Evolutionary conservation across 2,329 filamentous ascomycete genomes (phyloP), one percentile per base, ranked within the genome.

Genomic region (Coniosporium tulheliwenetii): DNA sequence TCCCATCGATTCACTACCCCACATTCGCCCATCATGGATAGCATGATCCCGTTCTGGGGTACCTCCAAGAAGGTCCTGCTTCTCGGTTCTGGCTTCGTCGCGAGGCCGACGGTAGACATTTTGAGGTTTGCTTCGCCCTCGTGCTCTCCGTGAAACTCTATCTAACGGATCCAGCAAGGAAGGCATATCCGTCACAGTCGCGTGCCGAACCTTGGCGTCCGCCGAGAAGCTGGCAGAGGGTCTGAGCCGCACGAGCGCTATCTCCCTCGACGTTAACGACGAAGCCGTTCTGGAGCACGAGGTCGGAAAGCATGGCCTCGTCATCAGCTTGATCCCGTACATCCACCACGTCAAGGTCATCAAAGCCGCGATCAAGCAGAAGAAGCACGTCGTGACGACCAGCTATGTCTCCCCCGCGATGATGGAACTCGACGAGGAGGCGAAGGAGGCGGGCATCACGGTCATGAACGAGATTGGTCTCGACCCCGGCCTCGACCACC

Each of bases 361-460:
- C 75, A 89, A 93, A 73, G 79, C 81, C 31, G 89, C 86, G 47
- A 95, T 96, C 65, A 76, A 80, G 55, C 75, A 80, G 55, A 95
- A 94, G 82, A 94, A 89, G 74, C 69, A 96, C 68, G 86, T 96
- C 45, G 87, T 96, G 56, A 95, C 89, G 44, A 95, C 89, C 29
- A 85, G 78, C 49, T 96, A 96, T 58, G 83, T 94, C 50, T 93
- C 84, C 4, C 85, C 85, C 3, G 84, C 85, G 48, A 95, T 95
- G 86, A 64, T 80, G 66, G 89, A 87, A 68, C 77, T 96, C 39
- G 81, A 95, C 54, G 69, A 78, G 52, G 69, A 81, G 52, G 77
- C 74, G 60, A 93, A 94, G 72, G 82, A 81, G 47, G 89, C 89
- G 13, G 87, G 86, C 45, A 95, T 95, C 58, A 93, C 85, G 9